Evolutionary conservation across 345 rosid genomes (phyloP).

Genomic region (Rhodamnia rubescens): DNA sequence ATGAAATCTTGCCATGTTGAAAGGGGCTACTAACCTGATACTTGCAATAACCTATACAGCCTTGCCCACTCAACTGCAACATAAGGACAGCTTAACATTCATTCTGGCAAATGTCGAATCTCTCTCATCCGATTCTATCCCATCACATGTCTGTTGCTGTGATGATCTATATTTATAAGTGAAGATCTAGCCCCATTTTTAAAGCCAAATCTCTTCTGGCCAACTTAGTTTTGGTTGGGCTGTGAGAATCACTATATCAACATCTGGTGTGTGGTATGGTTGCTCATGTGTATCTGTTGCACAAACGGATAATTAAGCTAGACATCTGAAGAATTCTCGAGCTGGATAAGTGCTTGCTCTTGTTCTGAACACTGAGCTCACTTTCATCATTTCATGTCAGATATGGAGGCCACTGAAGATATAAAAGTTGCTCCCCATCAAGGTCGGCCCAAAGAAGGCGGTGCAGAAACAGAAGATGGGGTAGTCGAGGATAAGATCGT

Average conservation of each 20-base stretch:
- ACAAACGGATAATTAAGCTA: background rate
- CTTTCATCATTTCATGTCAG: background rate
- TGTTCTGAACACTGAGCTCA: background rate
- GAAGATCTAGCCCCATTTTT: background rate
- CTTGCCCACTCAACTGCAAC: background rate
- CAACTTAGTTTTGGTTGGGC: background rate
- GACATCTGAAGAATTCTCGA: background rate
- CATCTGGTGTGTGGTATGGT: background rate
- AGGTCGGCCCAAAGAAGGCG: background rate
- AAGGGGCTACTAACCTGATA: background rate
- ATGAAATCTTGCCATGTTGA: background rate
- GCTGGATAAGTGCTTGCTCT: background rate
- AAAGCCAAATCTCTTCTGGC: background rate
- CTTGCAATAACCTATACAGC: background rate
- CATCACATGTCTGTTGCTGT: background rate
- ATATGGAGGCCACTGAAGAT: slow-evolving; percentile 4
- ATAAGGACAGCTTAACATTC: background rate
- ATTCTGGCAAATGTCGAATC: background rate
- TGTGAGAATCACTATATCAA: background rate
- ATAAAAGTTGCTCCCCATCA: background rate
- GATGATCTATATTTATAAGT: background rate
- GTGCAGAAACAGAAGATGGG: background rate
- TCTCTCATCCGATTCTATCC: background rate
- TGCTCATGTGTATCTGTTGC: background rate
- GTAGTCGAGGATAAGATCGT: background rate